Percentiles rank a stretch among this genome's conserved stretches.
phyloP scores from a whole-genome alignment of 306 rosid genomes.

The Vigna unguiculata region DNA sequence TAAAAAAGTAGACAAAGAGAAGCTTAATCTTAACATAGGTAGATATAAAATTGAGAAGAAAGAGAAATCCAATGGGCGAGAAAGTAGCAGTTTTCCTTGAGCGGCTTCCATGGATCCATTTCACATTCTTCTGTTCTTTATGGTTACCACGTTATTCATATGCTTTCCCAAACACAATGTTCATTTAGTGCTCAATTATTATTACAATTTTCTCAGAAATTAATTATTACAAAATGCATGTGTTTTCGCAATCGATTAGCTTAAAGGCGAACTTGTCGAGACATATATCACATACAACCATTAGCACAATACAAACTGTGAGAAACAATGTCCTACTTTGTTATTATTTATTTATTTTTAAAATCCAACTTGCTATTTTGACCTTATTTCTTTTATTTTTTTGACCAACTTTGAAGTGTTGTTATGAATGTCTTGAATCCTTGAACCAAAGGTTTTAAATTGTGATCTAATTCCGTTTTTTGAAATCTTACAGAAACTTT shows the following conservation, averaged over 20 bases:
- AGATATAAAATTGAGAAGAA: background rate
- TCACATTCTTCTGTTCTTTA: background rate
- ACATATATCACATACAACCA: slow-evolving; percentile 21
- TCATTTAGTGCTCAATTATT: slow-evolving; percentile 34
- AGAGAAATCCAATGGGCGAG: slow-evolving; percentile 22
- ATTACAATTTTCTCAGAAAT: background rate
- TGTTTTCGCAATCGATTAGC: slow-evolving; percentile 14
- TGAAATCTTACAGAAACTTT: background rate
- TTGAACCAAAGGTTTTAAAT: background rate
- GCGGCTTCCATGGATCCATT: slow-evolving; percentile 25
- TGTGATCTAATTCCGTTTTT: background rate
- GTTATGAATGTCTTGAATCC: background rate
- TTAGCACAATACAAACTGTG: background rate
- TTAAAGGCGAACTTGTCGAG: slow-evolving; percentile 21
- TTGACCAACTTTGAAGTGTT: background rate
- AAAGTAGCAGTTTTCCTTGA: background rate
- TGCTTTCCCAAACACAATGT: slow-evolving; percentile 16
- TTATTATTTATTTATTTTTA: background rate
- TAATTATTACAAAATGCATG: slow-evolving; percentile 10
- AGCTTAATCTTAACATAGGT: background rate
- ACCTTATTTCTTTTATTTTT: background rate
- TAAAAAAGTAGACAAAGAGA: background rate
- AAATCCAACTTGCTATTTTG: background rate
- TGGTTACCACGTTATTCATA: slow-evolving; percentile 8
- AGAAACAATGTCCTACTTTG: background rate